Percentiles rank a stretch among this genome's conserved stretches.
Evolutionary conservation across 441 rosid species (phyloP).

Genomic region (Flueggea neowawraea): DNA sequence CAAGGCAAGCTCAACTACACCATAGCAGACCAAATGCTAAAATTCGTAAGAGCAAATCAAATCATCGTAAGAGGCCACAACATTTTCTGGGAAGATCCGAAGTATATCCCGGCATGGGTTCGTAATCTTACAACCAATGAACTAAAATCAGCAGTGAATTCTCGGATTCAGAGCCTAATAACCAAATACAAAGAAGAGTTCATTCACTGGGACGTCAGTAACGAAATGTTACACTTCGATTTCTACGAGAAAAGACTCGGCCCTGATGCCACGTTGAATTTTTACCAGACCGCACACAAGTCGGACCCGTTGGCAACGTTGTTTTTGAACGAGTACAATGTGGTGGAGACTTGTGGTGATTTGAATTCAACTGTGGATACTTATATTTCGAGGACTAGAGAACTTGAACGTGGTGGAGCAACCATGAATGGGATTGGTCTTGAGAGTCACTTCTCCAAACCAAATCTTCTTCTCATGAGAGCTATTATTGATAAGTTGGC

Average conservation of each 20-base stretch:
- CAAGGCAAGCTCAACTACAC: constrained; percentile 69
- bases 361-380: constrained; percentile 61
- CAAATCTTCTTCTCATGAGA: constrained; percentile 65
- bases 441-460: constrained; percentile 66
- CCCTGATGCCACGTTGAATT: constrained; percentile 53
- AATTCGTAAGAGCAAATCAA: constrained; percentile 47
- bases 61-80: constrained; percentile 75
- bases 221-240: constrained; percentile 88
- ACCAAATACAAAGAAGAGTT: constrained; percentile 68
- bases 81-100: constrained; percentile 90
- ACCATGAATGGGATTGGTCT: constrained; percentile 71
- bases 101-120: constrained; percentile 63
- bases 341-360: constrained; percentile 73
- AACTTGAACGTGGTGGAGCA: constrained; percentile 45
- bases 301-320: constrained; percentile 63
- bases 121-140: constrained; percentile 31
- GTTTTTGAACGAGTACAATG: constrained; percentile 77
- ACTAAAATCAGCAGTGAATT: constrained; percentile 49
- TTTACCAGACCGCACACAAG: constrained; percentile 49
- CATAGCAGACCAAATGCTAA: constrained; percentile 57
- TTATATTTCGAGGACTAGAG: constrained; percentile 48
- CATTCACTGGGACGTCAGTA: constrained; percentile 87
- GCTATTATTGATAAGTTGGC: constrained; percentile 73
- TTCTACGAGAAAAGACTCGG: constrained; percentile 69
- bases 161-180: constrained; percentile 67